Evolutionary conservation across 1,139 yeast genomes (phyloP), one percentile per base, ranked within the genome.

Genomic region (Diutina neorugosa): DNA sequence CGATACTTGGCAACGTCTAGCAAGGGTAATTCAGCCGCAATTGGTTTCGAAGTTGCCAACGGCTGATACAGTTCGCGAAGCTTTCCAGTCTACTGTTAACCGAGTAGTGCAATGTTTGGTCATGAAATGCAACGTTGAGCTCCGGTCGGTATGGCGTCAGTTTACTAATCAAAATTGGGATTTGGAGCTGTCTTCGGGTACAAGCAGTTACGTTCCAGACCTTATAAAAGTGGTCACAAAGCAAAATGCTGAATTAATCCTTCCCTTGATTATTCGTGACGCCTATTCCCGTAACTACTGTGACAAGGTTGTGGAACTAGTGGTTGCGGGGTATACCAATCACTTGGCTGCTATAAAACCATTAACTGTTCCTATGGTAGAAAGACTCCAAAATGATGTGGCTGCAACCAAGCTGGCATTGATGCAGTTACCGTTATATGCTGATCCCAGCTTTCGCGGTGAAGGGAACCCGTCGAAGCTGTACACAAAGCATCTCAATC

Each of bases 111-210:
- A 76, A 31, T 66, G 77, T 19, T 67, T 90, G 43, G 74, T 87
- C 19, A 67, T 69, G 21, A 82, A 86, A 59, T 76, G 88, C 34
- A 78, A 81, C 18, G 64, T 70, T 19, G 91, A 87, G 57, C 69
- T 84, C 53, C 83, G 80, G 42, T 78, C 81, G 55, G 77, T 86
- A 8, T 90, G 96, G 96, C 76, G 95, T 57, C 96, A 89, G 62
- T 85, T 93, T 76, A 76, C 78, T 34, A 90, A 89, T 62, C 76
- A 80, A 40, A 86, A 87, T 63, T 90, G 97, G 96, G 70, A 74
- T 51, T 69, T 83, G 57, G 80, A 76, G 42, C 73, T 76, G 20
- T 86, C 84, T 3, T 82, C 80, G 34, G 93, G 84, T 57, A 82
- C 84, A 55, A 86, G 95, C 51, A 69, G 82, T 53, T 90, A 86